Percentiles rank a stretch among this genome's conserved stretches.
These are phyloP conservation scores for Xylaria acuta DNA, from an alignment of 495 filamentous ascomycete species.

Conservation along the genomic window DNA sequence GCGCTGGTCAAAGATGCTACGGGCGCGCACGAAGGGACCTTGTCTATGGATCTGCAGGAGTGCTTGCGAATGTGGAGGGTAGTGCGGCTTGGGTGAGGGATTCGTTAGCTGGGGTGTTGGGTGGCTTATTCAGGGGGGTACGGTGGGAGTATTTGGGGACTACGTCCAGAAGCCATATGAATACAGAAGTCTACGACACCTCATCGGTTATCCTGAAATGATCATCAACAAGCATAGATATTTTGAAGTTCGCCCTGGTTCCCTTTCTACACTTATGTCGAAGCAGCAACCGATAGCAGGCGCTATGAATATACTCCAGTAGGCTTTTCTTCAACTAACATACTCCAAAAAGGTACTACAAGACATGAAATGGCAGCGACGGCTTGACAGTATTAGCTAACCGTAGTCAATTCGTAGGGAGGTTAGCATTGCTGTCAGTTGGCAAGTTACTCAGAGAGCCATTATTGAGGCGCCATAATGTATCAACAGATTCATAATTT, in stretches of 20 bases:
- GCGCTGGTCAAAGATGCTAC: slow-evolving; percentile 57
- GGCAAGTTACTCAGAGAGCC: background rate
- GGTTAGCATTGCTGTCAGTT: background rate
- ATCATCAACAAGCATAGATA: too few relatives aligned
- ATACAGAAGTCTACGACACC: background rate
- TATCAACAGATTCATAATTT: background rate
- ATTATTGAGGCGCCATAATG: background rate
- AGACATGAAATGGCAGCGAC: too few relatives aligned
- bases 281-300: background rate
- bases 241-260: background rate
- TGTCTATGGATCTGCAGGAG: slow-evolving; percentile 67
- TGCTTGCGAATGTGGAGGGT: slow-evolving; percentile 65
- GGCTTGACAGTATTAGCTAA: background rate
- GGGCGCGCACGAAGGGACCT: slow-evolving; percentile 54
- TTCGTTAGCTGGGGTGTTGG: background rate
- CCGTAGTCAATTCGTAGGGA: too few relatives aligned
- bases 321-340: too few relatives aligned
- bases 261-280: background rate
- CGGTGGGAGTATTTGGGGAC: background rate
- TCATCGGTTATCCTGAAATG: background rate
- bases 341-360: too few relatives aligned
- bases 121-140: background rate
- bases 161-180: too few relatives aligned
- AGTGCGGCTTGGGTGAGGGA: slow-evolving; percentile 58
- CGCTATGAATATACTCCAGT: too few relatives aligned